phyloP scores from a whole-genome alignment of 768 basidiomycete genomes.

The Mycena galopus region DNA sequence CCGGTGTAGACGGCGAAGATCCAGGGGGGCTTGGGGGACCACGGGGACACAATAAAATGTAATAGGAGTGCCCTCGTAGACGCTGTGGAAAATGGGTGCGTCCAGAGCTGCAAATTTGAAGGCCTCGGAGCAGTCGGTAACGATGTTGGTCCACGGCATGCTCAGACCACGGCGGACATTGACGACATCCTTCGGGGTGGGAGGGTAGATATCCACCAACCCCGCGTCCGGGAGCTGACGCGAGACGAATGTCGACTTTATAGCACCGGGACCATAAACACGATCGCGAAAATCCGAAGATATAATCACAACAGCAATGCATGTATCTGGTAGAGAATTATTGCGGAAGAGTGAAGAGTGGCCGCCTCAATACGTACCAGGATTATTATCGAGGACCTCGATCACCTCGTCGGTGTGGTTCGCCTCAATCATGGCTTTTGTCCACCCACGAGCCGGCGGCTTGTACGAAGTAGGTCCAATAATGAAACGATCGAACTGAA shows the following conservation, averaged over 20 bases:
- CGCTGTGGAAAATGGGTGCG: neutral
- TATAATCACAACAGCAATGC: neutral
- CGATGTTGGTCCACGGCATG: slow-evolving; percentile 11
- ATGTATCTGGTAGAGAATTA: too few relatives aligned
- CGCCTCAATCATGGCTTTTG: too few relatives aligned
- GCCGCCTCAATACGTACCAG: too few relatives aligned
- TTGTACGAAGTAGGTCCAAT: too few relatives aligned
- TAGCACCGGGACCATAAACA: neutral
- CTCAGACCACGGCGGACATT: neutral
- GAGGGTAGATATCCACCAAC: neutral
- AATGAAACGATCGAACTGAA: too few relatives aligned
- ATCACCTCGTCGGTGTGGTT: too few relatives aligned
- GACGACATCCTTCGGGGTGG: neutral
- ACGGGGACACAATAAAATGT: neutral
- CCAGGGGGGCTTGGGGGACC: neutral
- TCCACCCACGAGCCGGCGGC: too few relatives aligned
- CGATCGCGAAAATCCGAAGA: slow-evolving; percentile 1
- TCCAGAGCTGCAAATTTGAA: neutral
- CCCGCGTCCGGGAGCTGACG: neutral
- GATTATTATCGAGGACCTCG: too few relatives aligned
- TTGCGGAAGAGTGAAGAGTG: too few relatives aligned
- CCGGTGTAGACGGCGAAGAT: neutral
- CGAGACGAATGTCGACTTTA: neutral
- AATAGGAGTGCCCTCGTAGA: neutral
- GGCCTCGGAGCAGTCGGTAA: neutral